These are phyloP conservation scores for Solanum lignicaule DNA, from an alignment of 257 asterid genomes.

Conservation along the genomic window DNA sequence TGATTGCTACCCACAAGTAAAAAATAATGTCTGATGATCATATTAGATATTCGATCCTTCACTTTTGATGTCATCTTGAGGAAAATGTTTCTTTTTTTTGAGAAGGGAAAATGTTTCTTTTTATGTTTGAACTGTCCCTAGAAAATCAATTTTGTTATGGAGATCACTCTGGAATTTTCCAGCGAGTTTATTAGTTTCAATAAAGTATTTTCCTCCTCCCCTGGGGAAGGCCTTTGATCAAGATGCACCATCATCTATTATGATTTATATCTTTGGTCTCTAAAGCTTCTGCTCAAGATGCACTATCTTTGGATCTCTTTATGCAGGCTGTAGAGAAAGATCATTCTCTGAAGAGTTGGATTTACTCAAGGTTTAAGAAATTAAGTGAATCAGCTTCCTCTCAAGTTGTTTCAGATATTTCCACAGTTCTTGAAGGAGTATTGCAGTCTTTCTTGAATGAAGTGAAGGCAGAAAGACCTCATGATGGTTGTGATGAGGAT, in stretches of 20 bases:
- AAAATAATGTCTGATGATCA: not conserved
- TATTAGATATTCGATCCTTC: not conserved
- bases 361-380: constrained; percentile 57
- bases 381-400: constrained; percentile 56
- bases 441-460: constrained; percentile 49
- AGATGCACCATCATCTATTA: not conserved
- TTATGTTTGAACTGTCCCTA: not conserved
- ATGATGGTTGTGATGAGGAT: constrained; percentile 30
- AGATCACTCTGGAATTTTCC: not conserved
- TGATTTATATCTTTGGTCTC: constrained; percentile 1
- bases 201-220: not conserved
- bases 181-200: not conserved
- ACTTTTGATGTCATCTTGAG: not conserved
- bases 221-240: not conserved
- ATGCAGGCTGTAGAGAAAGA: constrained; percentile 71
- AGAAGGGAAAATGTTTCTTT: not conserved
- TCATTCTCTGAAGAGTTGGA: constrained; percentile 37
- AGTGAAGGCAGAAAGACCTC: constrained; percentile 35
- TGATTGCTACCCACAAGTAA: not conserved
- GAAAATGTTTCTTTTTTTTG: not conserved
- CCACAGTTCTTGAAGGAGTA: constrained; percentile 51
- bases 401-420: constrained; percentile 50
- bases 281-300: constrained; percentile 14
- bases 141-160: not conserved
- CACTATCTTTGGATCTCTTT: constrained; percentile 8